Evolutionary conservation across 768 basidiomycete species (phyloP).

Genomic region (Trametes sanguinea): DNA sequence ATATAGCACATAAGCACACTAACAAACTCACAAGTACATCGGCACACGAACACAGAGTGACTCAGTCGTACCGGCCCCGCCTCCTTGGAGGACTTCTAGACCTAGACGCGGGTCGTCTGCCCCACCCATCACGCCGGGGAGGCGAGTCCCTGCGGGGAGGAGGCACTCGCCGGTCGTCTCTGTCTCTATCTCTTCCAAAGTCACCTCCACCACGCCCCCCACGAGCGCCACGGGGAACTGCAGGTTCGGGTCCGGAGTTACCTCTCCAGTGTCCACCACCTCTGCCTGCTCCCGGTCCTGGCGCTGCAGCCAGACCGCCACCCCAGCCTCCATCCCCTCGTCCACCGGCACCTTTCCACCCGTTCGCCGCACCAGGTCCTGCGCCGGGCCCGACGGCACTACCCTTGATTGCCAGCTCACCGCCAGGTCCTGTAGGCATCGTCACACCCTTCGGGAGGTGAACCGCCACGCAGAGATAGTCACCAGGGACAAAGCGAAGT

Average conservation of each 20-base stretch:
- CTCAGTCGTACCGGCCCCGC: slow-evolving; percentile 26
- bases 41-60: neutral
- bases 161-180: slow-evolving; percentile 27
- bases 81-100: slow-evolving; percentile 48
- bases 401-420: slow-evolving; percentile 56
- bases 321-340: slow-evolving; percentile 53
- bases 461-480: slow-evolving; percentile 75
- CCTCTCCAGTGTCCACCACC: slow-evolving; percentile 77
- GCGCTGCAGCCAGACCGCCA: slow-evolving; percentile 37
- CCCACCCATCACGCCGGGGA: slow-evolving; percentile 27
- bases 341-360: slow-evolving; percentile 37
- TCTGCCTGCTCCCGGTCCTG: slow-evolving; percentile 42
- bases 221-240: slow-evolving; percentile 44
- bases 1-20: neutral
- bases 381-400: slow-evolving; percentile 41
- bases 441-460: slow-evolving; percentile 65
- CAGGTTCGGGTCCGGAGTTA: slow-evolving; percentile 52
- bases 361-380: slow-evolving; percentile 39
- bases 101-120: slow-evolving; percentile 39
- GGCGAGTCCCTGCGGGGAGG: slow-evolving; percentile 25
- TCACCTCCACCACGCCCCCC: slow-evolving; percentile 44
- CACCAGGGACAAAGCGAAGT: slow-evolving; percentile 77
- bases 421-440: slow-evolving; percentile 43
- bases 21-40: neutral
- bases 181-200: slow-evolving; percentile 28